phyloP scores from a whole-genome alignment of 306 rosid species.

The Cucurbita moschata region DNA sequence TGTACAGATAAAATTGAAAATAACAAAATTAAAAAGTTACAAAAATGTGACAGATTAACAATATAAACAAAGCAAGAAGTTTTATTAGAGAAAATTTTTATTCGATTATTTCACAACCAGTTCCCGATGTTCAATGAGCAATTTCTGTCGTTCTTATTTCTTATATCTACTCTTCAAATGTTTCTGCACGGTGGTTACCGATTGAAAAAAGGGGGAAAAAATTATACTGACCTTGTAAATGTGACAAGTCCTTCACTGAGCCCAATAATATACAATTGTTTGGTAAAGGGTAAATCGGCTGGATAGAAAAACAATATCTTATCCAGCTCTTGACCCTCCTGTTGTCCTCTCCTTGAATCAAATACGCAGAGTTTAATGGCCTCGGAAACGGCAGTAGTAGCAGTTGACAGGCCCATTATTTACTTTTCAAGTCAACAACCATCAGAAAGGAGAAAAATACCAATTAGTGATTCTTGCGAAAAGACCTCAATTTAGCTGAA shows the following conservation, averaged over 20 bases:
- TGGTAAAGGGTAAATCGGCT: conserved; percentile 62
- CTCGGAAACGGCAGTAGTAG: conserved; percentile 31
- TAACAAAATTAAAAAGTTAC: no score
- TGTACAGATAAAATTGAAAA: background rate
- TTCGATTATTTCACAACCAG: no score
- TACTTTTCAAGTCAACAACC: conserved; percentile 3
- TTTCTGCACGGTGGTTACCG: background rate
- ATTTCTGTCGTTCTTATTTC: no score
- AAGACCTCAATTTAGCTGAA: background rate
- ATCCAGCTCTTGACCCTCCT: conserved; percentile 89
- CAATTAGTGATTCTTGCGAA: background rate
- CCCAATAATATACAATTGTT: conserved; percentile 77
- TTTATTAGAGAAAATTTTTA: no score
- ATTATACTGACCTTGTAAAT: conserved; percentile 55
- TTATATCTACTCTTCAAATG: no score
- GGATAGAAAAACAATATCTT: conserved; percentile 90
- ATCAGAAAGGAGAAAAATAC: background rate
- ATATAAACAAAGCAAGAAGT: no score
- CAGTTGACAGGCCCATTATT: conserved; percentile 60
- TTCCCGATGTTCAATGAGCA: no score
- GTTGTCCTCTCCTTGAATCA: conserved; percentile 86
- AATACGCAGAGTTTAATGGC: conserved; percentile 57
- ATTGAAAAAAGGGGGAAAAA: background rate
- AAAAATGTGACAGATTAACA: no score
- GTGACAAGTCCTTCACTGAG: conserved; percentile 97